phyloP scores from a whole-genome alignment of 2,329 filamentous ascomycete genomes.

The Stachybotrys chlorohalonatus region DNA sequence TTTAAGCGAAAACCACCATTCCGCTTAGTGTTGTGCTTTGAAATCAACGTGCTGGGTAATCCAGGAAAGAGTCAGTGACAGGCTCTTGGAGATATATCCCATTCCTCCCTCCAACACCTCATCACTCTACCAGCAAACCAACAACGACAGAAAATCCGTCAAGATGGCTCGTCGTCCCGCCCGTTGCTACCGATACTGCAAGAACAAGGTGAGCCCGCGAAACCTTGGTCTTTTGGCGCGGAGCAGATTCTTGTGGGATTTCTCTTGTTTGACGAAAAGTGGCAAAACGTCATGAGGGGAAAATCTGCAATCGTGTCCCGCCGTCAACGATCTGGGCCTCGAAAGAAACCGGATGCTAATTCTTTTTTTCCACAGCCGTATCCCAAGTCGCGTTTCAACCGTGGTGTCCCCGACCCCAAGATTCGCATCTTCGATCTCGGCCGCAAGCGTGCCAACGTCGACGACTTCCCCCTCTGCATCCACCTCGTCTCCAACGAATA shows the following conservation, averaged over 20 bases:
- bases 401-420: constrained; percentile 83
- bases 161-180: constrained; percentile 99
- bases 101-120: constrained; percentile 25
- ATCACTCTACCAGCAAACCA: constrained; percentile 22
- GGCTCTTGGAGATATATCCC: constrained; percentile 15
- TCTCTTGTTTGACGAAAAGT: not conserved
- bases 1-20: constrained; percentile 24
- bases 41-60: constrained; percentile 37
- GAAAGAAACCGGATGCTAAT: not conserved
- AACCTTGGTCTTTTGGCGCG: not conserved
- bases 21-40: constrained; percentile 35
- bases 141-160: constrained; percentile 49
- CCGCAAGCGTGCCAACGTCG: constrained; percentile 96
- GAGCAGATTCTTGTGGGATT: constrained; percentile 6
- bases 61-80: constrained; percentile 9
- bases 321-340: not conserved
- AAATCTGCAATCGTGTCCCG: not conserved
- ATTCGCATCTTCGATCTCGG: constrained; percentile 98
- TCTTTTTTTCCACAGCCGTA: constrained; percentile 56
- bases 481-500: constrained; percentile 99
- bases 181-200: constrained; percentile 99
- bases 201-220: constrained; percentile 84
- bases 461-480: constrained; percentile 98
- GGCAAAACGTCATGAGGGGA: constrained; percentile 2
- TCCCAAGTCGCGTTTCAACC: constrained; percentile 99